Evolutionary conservation across 257 asterid genomes (phyloP), one percentile per base, ranked within the genome.

Genomic region (Solanum commersonii): DNA sequence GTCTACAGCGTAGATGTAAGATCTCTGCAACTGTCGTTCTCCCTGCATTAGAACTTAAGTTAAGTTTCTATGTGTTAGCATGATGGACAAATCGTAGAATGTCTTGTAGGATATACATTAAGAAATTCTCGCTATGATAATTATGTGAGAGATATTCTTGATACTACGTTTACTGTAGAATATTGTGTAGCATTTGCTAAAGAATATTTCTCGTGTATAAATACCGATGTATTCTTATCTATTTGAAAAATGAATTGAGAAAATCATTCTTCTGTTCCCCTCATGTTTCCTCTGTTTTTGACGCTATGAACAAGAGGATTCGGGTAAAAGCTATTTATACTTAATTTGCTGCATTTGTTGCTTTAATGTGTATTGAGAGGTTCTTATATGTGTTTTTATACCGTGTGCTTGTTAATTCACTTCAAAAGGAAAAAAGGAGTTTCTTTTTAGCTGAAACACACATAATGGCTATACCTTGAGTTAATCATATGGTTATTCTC

Each of bases 1-100:
- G 98, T 95, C 89, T 96, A 95, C 89, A 95, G 92, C 49, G 98
- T 96, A 40, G 98, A 95, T 89, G 99, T 96, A 94, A 94, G 98
- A 90, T 85, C 85, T 74, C 40, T 70, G 27, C 33, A 14, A 52
- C 49, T 63, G 33, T 25, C 20, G 14, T 22, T 72, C 38, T 65
- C 77, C 49, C 34, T 20, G 33, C 44, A 46, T 42, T 46, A 27
- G 16, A 35, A 78, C 76, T 27, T 44, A 56, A 42, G 22, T 40
- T 27, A 31, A 33, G 56, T 70, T 25, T 8, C 9, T 27, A 22
- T 63, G 71, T 63, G 71, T 23, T 63, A 10, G 71, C 31, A 10
- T 63, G 71, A 63, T 63, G 71, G 31, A 63, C 71, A 63, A 63
- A 4, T 63, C 3, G 15, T 63, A 63, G 31, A 23, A 63, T 63